A percentile compares a stretch with the other conserved stretches of the same genome.
Conservation (phyloP, 768 basidiomycete genomes). For the Candolleomyces efflorescens region DNA sequence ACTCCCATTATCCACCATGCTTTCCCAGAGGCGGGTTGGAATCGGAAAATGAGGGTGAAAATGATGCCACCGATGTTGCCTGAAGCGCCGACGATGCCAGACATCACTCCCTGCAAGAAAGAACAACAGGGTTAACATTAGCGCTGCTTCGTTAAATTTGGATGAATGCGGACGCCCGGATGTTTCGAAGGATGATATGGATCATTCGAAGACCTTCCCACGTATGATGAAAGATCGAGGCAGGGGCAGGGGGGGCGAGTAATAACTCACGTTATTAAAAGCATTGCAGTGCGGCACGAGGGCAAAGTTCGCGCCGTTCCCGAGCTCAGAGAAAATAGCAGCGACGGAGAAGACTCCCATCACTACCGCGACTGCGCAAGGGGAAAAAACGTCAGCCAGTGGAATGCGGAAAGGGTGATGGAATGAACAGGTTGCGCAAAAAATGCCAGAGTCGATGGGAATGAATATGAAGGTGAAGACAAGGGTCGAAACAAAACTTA, state of each 20-base stretch:
- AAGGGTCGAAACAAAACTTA: too few relatives aligned
- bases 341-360: slow-evolving; percentile 38
- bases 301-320: slow-evolving; percentile 13
- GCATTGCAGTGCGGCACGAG: slow-evolving; percentile 13
- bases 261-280: slow-evolving; percentile 10
- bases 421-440: not conserved
- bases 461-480: too few relatives aligned
- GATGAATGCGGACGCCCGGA: not conserved
- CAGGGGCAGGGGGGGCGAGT: too few relatives aligned
- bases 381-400: too few relatives aligned
- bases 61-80: slow-evolving; percentile 43
- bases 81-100: slow-evolving; percentile 32
- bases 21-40: slow-evolving; percentile 35
- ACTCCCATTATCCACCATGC: slow-evolving; percentile 46
- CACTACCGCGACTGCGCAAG: slow-evolving; percentile 24
- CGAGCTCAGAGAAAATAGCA: slow-evolving; percentile 14
- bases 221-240: not conserved
- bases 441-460: not conserved
- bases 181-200: not conserved
- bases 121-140: not conserved
- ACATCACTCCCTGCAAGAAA: slow-evolving; percentile 26
- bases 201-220: not conserved
- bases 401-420: too few relatives aligned
- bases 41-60: slow-evolving; percentile 46
- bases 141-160: too few relatives aligned